Base-by-base conservation (phyloP, 2,329 filamentous ascomycete species). In the Colletotrichum viniferum region DNA sequence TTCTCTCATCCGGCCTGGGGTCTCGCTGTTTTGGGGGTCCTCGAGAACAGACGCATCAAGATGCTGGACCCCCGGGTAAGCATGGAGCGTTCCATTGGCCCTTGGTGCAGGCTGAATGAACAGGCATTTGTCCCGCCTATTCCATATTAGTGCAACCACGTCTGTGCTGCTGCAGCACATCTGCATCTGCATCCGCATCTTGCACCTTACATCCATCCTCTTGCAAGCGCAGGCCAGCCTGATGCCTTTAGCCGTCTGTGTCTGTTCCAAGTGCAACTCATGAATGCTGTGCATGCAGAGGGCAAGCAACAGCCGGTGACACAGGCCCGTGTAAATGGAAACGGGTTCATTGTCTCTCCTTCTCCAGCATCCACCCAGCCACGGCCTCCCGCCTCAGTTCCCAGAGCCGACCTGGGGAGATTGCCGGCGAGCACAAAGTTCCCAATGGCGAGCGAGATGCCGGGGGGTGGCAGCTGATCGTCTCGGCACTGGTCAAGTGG, bases 81-180 rank as follows among this genome's bases (percentile, higher is more conserved):
- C 55, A 55, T 30, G 62, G 62, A 24, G 62, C 24, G 62, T 16
- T 38, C 36, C 62, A 52, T 65, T 34, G 64, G 38, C 26, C 32
- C 38, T 67, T 67, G 43, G 32, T 32, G 28, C 21, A 34, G 43
- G 18, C 38, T 16, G 28, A 66, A n/a, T 13, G 61, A 36, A 13
- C 69, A 72, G 32, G 32, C 55, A 43, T 36, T 43, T 26, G 18
- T 43, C 58, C 18, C 67, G 26, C 24, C 61, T 52, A 66, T 71
- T 36, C 61, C 68, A 43, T 34, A 24, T 66, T 71, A 43, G 72
- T 62, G 68, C 62, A 63, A 48, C 13, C n/a, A 48, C 30, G 61
- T 76, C 64, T 73, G 66, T 73, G 63, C 74, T 52, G 60, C 24
- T 66, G 69, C 69, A 36, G 64, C 69, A 36, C 60, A 65, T 38